Conservation (phyloP, 176 grass and related monocot species). For the Melocanna baccifera region DNA sequence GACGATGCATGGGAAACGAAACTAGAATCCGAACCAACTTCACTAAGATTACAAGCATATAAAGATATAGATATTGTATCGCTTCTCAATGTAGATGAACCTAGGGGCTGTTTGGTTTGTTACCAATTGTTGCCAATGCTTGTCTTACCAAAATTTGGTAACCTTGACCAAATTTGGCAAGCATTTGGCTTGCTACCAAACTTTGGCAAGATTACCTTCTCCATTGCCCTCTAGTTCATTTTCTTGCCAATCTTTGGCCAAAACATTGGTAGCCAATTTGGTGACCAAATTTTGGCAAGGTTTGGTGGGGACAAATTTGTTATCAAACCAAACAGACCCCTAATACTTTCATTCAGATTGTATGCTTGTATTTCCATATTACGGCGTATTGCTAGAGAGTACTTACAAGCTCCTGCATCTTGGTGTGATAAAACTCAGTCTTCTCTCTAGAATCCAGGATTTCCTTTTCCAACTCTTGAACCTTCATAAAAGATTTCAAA, state of each 20-base stretch:
- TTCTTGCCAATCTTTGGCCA: too few relatives aligned
- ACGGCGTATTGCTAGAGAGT: constrained; percentile 17
- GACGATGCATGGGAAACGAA: neutral
- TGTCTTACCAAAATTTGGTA: too few relatives aligned
- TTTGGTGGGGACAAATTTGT: too few relatives aligned
- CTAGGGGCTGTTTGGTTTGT: too few relatives aligned
- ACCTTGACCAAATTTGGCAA: too few relatives aligned
- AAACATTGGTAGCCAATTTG: too few relatives aligned
- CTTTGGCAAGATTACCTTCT: too few relatives aligned
- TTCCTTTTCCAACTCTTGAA: constrained; percentile 98
- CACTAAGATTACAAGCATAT: neutral
- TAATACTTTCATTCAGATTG: constrained; percentile 15
- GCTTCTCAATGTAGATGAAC: neutral
- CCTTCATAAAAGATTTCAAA: constrained; percentile 58
- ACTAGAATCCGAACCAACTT: constrained; percentile 10
- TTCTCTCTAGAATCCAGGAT: constrained; percentile 96
- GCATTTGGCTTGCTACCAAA: too few relatives aligned
- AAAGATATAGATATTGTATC: neutral
- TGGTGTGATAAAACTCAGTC: constrained; percentile 82
- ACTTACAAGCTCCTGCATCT: constrained; percentile 99
- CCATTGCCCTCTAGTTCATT: too few relatives aligned
- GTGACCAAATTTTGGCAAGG: too few relatives aligned
- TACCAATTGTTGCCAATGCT: too few relatives aligned
- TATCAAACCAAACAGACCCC: too few relatives aligned
- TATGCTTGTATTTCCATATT: constrained; percentile 17